Percentiles rank a stretch among this genome's conserved stretches.
phyloP scores from a whole-genome alignment of 2,329 filamentous ascomycete genomes.

The Hymenoscyphus fructigenus region DNA sequence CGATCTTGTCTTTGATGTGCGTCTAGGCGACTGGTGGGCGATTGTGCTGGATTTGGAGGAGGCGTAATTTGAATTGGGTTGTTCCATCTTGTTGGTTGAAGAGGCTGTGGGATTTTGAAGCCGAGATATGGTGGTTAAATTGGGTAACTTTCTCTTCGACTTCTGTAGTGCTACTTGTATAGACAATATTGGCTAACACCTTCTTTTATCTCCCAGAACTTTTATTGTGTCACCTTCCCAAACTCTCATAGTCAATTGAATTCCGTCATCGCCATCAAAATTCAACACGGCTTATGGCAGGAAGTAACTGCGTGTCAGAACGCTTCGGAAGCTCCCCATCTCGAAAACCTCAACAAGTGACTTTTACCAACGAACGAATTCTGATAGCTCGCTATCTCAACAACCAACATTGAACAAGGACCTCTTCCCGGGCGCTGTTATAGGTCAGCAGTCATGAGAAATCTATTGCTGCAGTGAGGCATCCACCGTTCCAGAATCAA shows the following conservation, averaged over 20 bases:
- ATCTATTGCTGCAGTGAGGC: not conserved
- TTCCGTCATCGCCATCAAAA: not conserved
- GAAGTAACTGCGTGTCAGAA: not conserved
- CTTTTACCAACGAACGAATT: not conserved
- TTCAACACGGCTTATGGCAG: conserved; percentile 2
- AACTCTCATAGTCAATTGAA: not conserved
- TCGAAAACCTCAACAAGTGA: not conserved
- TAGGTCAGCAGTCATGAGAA: not conserved
- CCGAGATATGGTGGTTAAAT: not conserved
- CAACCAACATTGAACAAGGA: not conserved
- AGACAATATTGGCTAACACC: not conserved
- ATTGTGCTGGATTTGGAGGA: not conserved
- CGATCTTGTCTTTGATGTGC: not conserved
- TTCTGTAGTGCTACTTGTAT: not conserved
- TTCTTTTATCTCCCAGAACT: not conserved
- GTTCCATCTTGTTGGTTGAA: not conserved
- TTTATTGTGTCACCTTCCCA: not conserved
- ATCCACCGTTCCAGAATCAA: not conserved
- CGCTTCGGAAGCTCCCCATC: not conserved
- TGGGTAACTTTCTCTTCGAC: not conserved
- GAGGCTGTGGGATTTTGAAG: not conserved
- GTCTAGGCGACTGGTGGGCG: not conserved
- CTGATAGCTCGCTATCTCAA: not conserved
- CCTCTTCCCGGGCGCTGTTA: not conserved
- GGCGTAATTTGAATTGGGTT: not conserved